Conservation (phyloP, 1,284 basidiomycete genomes). For the Takashimella tepidaria region DNA sequence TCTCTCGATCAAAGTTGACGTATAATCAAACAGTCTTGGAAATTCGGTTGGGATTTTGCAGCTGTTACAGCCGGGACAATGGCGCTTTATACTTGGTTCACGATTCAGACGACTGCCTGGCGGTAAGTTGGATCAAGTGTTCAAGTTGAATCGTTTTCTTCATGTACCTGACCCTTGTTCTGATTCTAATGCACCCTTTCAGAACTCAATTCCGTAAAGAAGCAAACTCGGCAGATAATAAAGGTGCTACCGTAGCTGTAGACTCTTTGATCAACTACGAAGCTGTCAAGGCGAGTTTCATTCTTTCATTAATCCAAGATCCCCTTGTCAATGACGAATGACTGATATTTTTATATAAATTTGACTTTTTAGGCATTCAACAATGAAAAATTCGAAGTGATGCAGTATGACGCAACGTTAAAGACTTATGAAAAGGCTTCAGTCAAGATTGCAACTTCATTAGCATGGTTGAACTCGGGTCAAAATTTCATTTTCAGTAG, state of each 20-base stretch:
- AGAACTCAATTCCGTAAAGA: constrained; percentile 91
- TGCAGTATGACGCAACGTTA: constrained; percentile 87
- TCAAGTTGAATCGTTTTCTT: neutral
- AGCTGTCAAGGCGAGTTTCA: constrained; percentile 75
- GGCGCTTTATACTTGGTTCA: constrained; percentile 94
- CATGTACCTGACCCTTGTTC: neutral
- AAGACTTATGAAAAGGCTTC: constrained; percentile 84
- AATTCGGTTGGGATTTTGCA: constrained; percentile 96
- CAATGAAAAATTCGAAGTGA: constrained; percentile 87
- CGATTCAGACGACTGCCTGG: constrained; percentile 92
- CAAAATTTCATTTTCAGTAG: constrained; percentile 94
- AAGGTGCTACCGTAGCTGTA: constrained; percentile 86
- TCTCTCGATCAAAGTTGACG: neutral
- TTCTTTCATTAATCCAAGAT: neutral
- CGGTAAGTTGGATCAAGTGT: constrained; percentile 52
- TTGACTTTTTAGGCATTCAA: constrained; percentile 73
- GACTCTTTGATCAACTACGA: constrained; percentile 97
- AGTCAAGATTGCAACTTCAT: constrained; percentile 89
- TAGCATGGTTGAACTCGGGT: constrained; percentile 90
- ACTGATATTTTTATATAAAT: neutral
- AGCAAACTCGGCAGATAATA: constrained; percentile 94
- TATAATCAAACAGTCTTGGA: constrained; percentile 71
- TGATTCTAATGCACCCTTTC: neutral
- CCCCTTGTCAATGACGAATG: neutral
- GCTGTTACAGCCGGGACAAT: constrained; percentile 82